A percentile compares a stretch with the other conserved stretches of the same genome.
Conservation (phyloP, 345 rosid genomes). For the Adansonia digitata region DNA sequence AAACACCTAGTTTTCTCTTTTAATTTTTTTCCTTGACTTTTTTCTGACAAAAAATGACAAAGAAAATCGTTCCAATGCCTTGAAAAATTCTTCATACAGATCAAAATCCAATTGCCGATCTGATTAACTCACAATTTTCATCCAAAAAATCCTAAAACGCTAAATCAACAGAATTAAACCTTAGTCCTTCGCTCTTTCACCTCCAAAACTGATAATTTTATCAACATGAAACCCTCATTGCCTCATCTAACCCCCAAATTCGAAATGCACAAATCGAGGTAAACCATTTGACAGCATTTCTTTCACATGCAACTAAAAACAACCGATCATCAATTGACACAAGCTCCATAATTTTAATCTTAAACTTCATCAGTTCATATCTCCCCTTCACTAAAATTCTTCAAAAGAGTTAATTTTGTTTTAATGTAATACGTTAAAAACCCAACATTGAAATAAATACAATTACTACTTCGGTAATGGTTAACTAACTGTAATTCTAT, state of each 20-base stretch:
- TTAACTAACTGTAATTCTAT: slow-evolving; percentile 36
- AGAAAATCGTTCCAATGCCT: neutral
- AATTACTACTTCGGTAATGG: too few relatives aligned
- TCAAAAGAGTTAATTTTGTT: neutral
- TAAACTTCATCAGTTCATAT: neutral
- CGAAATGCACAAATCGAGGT: neutral
- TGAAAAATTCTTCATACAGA: neutral
- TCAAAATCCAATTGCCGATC: neutral
- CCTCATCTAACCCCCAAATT: neutral
- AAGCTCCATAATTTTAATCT: slow-evolving; percentile 1
- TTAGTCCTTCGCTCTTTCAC: neutral
- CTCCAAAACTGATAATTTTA: neutral
- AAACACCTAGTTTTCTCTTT: neutral
- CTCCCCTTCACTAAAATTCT: neutral
- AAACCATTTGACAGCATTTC: neutral
- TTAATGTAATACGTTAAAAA: neutral
- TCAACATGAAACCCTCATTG: neutral
- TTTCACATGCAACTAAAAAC: slow-evolving; percentile 8
- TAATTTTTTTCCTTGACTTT: too few relatives aligned
- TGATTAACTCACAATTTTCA: neutral
- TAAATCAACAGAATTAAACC: neutral
- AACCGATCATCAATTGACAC: neutral
- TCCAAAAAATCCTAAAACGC: neutral
- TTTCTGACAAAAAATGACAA: neutral
- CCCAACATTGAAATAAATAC: neutral